A percentile compares a stretch with the other conserved stretches of the same genome.
phyloP scores from a whole-genome alignment of 805 yeast genomes.

The Candida sphagnicola region DNA sequence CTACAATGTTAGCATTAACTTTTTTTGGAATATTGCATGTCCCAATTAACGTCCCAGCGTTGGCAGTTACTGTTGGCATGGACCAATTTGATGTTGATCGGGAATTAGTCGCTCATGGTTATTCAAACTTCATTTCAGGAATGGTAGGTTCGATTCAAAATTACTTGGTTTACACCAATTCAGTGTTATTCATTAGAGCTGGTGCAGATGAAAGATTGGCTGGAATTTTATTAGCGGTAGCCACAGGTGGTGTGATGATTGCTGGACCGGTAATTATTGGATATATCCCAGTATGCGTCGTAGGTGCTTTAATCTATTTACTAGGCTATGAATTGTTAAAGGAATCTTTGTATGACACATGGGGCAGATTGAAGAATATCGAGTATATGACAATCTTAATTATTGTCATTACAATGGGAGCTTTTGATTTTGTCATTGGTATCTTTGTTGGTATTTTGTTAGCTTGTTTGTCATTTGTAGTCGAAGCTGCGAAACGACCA shows the following conservation, averaged over 20 bases:
- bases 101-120: constrained; percentile 93
- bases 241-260: constrained; percentile 76
- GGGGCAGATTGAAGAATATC: constrained; percentile 65
- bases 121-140: constrained; percentile 84
- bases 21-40: constrained; percentile 95
- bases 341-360: constrained; percentile 84
- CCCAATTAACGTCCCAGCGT: constrained; percentile 96
- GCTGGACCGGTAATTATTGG: constrained; percentile 93
- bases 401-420: constrained; percentile 93
- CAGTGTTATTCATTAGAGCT: constrained; percentile 85
- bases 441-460: constrained; percentile 84
- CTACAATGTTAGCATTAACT: constrained; percentile 93
- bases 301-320: constrained; percentile 85
- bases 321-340: constrained; percentile 86
- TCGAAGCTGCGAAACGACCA: constrained; percentile 81
- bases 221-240: constrained; percentile 82
- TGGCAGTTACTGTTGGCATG: constrained; percentile 85
- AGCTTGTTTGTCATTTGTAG: constrained; percentile 94
- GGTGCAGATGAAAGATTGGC: constrained; percentile 91
- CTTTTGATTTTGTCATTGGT: constrained; percentile 91
- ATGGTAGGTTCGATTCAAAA: constrained; percentile 85
- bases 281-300: constrained; percentile 92
- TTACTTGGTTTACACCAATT: constrained; percentile 91
- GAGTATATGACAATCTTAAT: constrained; percentile 83
- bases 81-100: constrained; percentile 87